These are phyloP conservation scores for Didymella sp. DNA, from an alignment of 2,329 filamentous ascomycete species.

Conservation along the genomic window DNA sequence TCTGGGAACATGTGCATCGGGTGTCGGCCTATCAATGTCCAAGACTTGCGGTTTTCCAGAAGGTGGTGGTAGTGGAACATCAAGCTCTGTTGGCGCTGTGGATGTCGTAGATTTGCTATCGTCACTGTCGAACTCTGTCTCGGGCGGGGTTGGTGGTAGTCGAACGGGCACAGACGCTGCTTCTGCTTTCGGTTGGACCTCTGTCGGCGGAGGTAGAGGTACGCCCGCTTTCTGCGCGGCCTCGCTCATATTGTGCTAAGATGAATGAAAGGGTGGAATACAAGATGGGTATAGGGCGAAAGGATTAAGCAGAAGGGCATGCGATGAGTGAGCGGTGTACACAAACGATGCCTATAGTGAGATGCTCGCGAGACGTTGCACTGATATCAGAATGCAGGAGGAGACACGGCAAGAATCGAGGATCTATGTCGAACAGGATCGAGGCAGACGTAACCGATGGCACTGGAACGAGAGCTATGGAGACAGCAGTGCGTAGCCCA, in stretches of 20 bases:
- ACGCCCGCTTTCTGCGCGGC: constrained; percentile 23
- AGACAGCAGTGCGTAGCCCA: constrained; percentile 6
- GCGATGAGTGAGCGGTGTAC: neutral
- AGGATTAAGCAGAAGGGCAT: constrained; percentile 1
- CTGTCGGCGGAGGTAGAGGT: constrained; percentile 24
- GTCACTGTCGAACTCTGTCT: constrained; percentile 43
- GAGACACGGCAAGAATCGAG: neutral
- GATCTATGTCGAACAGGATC: constrained; percentile 7
- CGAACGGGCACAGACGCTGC: constrained; percentile 25
- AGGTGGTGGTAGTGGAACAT: constrained; percentile 73
- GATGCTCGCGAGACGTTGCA: neutral
- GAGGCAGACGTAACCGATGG: constrained; percentile 5
- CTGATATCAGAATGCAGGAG: neutral
- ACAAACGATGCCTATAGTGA: neutral
- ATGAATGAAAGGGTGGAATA: neutral
- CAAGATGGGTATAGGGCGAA: constrained; percentile 7
- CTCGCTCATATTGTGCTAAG: constrained; percentile 28
- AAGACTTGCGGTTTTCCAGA: constrained; percentile 68
- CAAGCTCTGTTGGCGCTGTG: constrained; percentile 22
- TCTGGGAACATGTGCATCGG: constrained; percentile 79
- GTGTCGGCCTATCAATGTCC: constrained; percentile 79
- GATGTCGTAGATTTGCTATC: constrained; percentile 33
- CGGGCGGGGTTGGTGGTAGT: constrained; percentile 47
- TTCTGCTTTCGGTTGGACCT: constrained; percentile 29
- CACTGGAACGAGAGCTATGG: neutral